Base-by-base conservation (phyloP, 192 early-diverging fungal species). In the Linnemannia elongata region DNA sequence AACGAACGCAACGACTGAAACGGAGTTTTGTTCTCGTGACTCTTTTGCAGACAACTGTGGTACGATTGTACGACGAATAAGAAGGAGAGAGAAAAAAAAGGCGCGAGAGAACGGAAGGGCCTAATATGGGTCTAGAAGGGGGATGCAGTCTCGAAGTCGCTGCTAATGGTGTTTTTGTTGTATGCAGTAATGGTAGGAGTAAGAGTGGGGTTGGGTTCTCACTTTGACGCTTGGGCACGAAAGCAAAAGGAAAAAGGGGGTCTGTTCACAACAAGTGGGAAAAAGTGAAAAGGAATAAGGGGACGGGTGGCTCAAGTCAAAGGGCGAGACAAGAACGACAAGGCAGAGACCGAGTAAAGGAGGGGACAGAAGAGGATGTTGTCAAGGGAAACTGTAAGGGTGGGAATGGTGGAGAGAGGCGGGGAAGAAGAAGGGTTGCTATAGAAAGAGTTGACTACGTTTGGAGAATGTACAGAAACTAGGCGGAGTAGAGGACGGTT, bases 381-480 rank as follows among this genome's bases (percentile, higher is more conserved):
- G 24, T 39, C 30, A 38, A 60, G 27, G 38, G 57, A 55, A 4
- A 35, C 12, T 30, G 24, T 38, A 9, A 44, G 33, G 66, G 63
- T 38, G 7, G 68, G 27, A 77, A 66, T 63, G 57, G 76, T 66
- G 76, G 39, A 30, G 24, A 68, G 44, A 42, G 10, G 52, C 8
- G 49, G 27, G 52, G n/a, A 57, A 73, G 49, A 52, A 44, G 41
- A 54, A 41, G 30, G 10, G 39, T 41, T 38, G 75, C 38, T 44
- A n/a, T 13, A n/a, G 10, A 36, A 60, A 41, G 49, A 47, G 20
- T 86, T 86, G 83, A 86, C 83, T 86, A 86, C 83, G 83, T 86
- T 86, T 86, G 83, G 83, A 86, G 83, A 68, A 80, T 86, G 83
- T 86, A 27, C 78, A 86, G 83, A 86, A 86, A 81, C 83, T 86